Conservation (phyloP, 306 rosid species). For the Abrus pulchellus region DNA sequence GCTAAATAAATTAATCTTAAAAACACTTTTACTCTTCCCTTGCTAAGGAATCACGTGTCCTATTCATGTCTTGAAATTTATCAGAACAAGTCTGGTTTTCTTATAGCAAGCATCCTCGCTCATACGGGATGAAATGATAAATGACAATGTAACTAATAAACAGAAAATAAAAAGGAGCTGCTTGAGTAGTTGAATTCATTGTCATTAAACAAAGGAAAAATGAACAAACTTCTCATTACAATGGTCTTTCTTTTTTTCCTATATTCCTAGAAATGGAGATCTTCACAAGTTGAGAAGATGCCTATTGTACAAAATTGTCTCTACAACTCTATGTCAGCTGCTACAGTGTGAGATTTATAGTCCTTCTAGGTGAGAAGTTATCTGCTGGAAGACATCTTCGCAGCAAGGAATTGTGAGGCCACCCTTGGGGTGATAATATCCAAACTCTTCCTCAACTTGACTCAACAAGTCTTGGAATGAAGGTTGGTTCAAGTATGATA, state of each 20-base stretch:
- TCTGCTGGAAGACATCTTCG: conserved; percentile 38
- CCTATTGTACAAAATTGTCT: conserved; percentile 33
- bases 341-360: neutral
- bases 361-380: conserved; percentile 43
- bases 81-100: conserved; percentile 11
- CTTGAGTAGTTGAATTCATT: conserved; percentile 21
- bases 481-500: conserved; percentile 55
- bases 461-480: conserved; percentile 54
- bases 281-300: neutral
- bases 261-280: neutral
- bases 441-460: conserved; percentile 52
- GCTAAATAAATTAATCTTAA: neutral
- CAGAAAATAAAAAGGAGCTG: neutral
- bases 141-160: neutral
- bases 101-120: neutral
- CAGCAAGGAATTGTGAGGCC: conserved; percentile 62
- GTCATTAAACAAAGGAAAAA: neutral
- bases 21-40: neutral
- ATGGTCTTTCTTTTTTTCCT: neutral
- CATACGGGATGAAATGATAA: neutral
- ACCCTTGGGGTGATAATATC: conserved; percentile 63
- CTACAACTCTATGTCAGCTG: conserved; percentile 28
- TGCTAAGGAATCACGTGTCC: neutral
- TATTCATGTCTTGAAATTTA: neutral
- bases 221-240: neutral